Base-by-base conservation (phyloP, 306 rosid genomes). In the Cucurbita maxima region DNA sequence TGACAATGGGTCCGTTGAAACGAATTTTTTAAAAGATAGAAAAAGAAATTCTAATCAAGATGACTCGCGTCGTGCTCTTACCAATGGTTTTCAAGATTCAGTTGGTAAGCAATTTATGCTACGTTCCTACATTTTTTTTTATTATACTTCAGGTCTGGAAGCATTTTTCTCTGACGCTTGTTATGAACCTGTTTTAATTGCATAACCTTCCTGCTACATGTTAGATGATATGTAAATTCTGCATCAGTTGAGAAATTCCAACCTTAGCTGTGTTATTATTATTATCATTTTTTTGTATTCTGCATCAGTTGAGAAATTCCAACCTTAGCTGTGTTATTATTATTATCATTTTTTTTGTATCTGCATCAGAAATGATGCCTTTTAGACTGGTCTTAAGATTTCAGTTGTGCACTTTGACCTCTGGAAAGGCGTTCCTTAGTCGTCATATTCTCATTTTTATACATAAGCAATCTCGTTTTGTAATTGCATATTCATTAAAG, bases 41-140 rank as follows among this genome's bases (percentile, higher is more conserved):
- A 84, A 75, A 51, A 81, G 76, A 61, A 82, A 74, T 19, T 67
- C 58, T 22, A 10, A 68, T 25, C 73, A 6, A 45, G 73, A 68
- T 68, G 73, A 57, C 41, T 20, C 25, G 22, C 8, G 7, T 15
- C 3, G 22, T 47, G 40, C 25, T 47, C 73, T 12, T 68, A 20
- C 43, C 55, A 12, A 47, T 56, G 87, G 87, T 47, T 76, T 82
- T 37, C 85, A 72, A 72, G 90, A 87, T 81, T 81, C 96, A 70
- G 84, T 84, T 38, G 96, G 98, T 93, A 79, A 83, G 96, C 79
- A 3, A 59, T 55, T 83, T 75, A 58, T 64, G 62, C 69, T 62
- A 58, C 37, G 19, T 74, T 45, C 13, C 51, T 9, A 47, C 53
- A 63, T 25, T 80, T 51, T 4, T 30, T 52, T 16, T 30, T 52